Conservation (phyloP, 2,329 filamentous ascomycete species). For the Balansia obtecta region DNA sequence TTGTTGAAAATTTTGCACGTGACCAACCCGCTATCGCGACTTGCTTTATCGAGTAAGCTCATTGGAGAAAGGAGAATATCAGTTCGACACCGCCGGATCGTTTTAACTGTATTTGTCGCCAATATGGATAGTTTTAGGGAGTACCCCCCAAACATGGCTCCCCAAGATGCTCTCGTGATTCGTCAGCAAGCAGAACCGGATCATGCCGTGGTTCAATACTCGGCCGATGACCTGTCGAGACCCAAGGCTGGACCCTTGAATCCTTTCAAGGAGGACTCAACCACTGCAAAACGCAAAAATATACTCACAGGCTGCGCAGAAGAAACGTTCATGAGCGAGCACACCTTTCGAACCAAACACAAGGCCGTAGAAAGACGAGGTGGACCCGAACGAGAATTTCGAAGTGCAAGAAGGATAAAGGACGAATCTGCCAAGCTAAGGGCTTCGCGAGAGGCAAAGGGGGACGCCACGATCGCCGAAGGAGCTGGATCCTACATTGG, state of each 20-base stretch:
- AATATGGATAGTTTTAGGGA: slow-evolving; percentile 49
- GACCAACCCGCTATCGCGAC: too few relatives aligned
- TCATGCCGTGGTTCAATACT: slow-evolving; percentile 51
- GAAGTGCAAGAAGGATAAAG: slow-evolving; percentile 48
- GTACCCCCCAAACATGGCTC: slow-evolving; percentile 54
- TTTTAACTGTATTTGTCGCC: background rate
- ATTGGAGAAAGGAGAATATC: background rate
- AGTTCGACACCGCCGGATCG: too few relatives aligned
- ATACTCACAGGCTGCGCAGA: slow-evolving; percentile 76
- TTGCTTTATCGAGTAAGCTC: too few relatives aligned
- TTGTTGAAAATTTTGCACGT: too few relatives aligned
- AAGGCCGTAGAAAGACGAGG: slow-evolving; percentile 63
- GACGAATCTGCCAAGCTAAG: slow-evolving; percentile 56
- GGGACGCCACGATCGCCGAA: slow-evolving; percentile 71
- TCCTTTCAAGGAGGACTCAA: slow-evolving; percentile 56
- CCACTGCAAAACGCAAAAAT: slow-evolving; percentile 61
- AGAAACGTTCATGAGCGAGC: slow-evolving; percentile 80
- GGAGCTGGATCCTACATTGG: slow-evolving; percentile 83
- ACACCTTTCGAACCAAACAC: slow-evolving; percentile 80
- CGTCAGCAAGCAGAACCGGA: slow-evolving; percentile 41
- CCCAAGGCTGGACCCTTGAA: slow-evolving; percentile 58
- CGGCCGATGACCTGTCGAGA: slow-evolving; percentile 59
- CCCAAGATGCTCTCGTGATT: slow-evolving; percentile 50
- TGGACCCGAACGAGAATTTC: slow-evolving; percentile 42
- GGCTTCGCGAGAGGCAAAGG: slow-evolving; percentile 72